Conservation (phyloP, 106 monocot genomes). For the Dendrobium chrysotoxum region DNA sequence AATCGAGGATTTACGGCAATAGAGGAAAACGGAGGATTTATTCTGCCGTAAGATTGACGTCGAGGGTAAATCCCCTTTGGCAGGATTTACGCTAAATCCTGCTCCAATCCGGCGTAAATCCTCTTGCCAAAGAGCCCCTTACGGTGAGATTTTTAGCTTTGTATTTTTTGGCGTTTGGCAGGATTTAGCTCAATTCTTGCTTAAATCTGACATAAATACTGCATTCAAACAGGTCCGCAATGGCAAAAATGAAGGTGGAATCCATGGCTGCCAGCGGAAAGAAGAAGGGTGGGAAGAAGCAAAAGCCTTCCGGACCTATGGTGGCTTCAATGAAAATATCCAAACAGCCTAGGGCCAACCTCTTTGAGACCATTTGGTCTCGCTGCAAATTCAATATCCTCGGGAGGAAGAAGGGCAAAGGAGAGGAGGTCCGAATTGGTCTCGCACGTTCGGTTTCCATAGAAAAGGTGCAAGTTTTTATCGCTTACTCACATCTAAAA, state of each 20-base stretch:
- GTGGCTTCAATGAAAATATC: conserved; percentile 37
- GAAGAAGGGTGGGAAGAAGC: conserved; percentile 46
- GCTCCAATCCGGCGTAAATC: too few relatives aligned
- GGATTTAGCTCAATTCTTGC: too few relatives aligned
- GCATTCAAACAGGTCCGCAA: conserved; percentile 7
- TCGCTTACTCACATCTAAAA: neutral
- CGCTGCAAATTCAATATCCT: conserved; percentile 69
- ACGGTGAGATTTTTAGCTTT: too few relatives aligned
- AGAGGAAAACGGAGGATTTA: too few relatives aligned
- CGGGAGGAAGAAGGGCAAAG: conserved; percentile 61
- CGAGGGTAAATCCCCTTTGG: too few relatives aligned
- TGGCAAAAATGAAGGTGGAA: conserved; percentile 37
- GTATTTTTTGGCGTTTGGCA: too few relatives aligned
- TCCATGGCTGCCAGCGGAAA: conserved; percentile 2
- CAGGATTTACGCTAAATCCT: too few relatives aligned
- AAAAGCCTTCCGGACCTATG: conserved; percentile 27
- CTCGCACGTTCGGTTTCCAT: conserved; percentile 54
- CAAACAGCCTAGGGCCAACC: conserved; percentile 33
- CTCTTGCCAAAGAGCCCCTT: too few relatives aligned
- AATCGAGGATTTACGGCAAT: too few relatives aligned
- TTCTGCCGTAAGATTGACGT: too few relatives aligned
- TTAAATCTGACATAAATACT: too few relatives aligned
- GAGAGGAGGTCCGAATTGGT: conserved; percentile 57
- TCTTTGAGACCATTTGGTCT: conserved; percentile 82
- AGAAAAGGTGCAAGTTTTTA: conserved; percentile 44